Evolutionary conservation across 2,329 filamentous ascomycete genomes (phyloP), one percentile per base, ranked within the genome.

Genomic region (Teratosphaeria nubilosa): DNA sequence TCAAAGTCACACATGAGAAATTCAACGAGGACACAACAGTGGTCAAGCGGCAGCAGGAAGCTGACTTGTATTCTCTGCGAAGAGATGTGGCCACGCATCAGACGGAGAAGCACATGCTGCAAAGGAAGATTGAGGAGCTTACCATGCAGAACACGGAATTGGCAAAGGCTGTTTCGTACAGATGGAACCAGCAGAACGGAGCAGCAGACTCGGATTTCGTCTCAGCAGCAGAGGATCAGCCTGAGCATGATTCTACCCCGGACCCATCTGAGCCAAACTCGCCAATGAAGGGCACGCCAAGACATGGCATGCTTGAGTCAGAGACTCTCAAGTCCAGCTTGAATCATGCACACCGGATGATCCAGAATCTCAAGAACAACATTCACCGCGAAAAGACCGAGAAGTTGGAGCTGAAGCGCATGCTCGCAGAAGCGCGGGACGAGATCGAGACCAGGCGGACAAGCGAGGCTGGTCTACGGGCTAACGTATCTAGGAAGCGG

Each of bases 341-440:
- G 30, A 87, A 91, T 65, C 94, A 99, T 72, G 92, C 94, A 45
- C 94, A 97, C 72, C 85, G 92, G 59, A 96, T 95, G 76, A 96
- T 99, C 59, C 92, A 97, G 72, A 95, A 90, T 68, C 83, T 97
- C 65, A 91, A 95, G 74, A 91, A 88, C 72, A 95, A 91, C 68
- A 88, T 97, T 53, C 92, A 99, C 73, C 88, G 94, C 34, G 94
- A 99, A 74, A 99, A 97, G 84, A 96, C 92, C 0, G 94, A 99
- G 74, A 99, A 96, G 78, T 83, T 97, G 30, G 94, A 99, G 74
- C 82, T 97, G 56, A 91, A 90, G 75, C 88, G 92, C 60, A 90
- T 99, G 82, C 83, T 97, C 31, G 92, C 97, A 75, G 94, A 99
- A 68, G 87, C 92, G 25, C 86, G 91, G 37, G 94, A 99, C 70